phyloP scores from a whole-genome alignment of 495 filamentous ascomycete genomes.

The Xylaria castorea region DNA sequence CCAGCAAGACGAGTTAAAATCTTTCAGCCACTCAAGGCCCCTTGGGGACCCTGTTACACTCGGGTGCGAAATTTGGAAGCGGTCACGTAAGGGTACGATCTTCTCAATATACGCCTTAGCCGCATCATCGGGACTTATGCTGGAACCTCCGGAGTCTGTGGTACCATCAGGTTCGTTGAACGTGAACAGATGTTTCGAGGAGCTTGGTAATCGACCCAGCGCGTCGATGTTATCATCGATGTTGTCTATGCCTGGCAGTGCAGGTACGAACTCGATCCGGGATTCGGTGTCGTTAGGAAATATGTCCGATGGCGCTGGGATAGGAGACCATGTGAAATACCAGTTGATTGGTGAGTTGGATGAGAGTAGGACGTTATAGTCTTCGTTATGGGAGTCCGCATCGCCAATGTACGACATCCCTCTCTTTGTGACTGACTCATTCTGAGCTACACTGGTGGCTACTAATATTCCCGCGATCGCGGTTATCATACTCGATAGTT shows the following conservation, averaged over 20 bases:
- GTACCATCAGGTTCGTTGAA: slow-evolving; percentile 30
- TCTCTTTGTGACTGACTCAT: slow-evolving; percentile 21
- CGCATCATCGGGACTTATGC: slow-evolving; percentile 54
- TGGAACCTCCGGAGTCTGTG: slow-evolving; percentile 54
- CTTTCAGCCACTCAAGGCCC: slow-evolving; percentile 61
- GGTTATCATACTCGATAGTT: neutral
- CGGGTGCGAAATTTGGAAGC: slow-evolving; percentile 56
- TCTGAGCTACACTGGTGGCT: slow-evolving; percentile 10
- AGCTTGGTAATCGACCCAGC: slow-evolving; percentile 9
- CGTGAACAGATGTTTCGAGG: slow-evolving; percentile 29
- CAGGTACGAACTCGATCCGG: slow-evolving; percentile 25
- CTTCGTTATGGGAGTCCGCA: slow-evolving; percentile 16
- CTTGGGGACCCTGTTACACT: slow-evolving; percentile 52
- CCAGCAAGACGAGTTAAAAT: slow-evolving; percentile 56
- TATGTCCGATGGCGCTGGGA: slow-evolving; percentile 23
- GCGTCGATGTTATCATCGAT: slow-evolving; percentile 19
- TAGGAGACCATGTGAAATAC: slow-evolving; percentile 31
- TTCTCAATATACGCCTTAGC: slow-evolving; percentile 61
- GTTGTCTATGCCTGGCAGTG: slow-evolving; percentile 17
- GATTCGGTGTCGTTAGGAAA: slow-evolving; percentile 16
- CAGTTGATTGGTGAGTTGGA: slow-evolving; percentile 26
- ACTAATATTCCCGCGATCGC: neutral
- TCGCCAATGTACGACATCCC: slow-evolving; percentile 26
- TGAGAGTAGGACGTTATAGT: slow-evolving; percentile 23
- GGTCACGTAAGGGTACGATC: slow-evolving; percentile 60